A percentile compares a stretch with the other conserved stretches of the same genome.
Evolutionary conservation across 257 asterid genomes (phyloP).

Genomic region (Buddleja alternifolia): DNA sequence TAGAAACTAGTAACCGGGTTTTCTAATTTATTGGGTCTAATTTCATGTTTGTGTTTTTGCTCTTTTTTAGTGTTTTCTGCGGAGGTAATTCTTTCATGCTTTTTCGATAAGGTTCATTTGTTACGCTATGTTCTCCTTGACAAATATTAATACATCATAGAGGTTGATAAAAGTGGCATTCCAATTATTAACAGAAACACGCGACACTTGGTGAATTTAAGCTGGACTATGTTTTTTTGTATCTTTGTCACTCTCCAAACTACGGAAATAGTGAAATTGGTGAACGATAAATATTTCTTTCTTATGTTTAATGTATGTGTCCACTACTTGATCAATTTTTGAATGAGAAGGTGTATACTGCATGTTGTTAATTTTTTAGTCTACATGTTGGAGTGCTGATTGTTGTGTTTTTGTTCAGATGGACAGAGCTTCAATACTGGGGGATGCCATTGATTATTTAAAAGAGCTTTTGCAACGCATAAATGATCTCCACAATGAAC

Average conservation of each 20-base stretch:
- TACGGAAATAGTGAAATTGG: background rate
- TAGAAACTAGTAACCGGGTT: background rate
- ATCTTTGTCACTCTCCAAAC: too few relatives aligned
- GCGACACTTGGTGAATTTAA: background rate
- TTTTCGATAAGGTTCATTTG: constrained; percentile 2
- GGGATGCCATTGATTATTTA: constrained; percentile 89
- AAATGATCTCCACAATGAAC: constrained; percentile 81
- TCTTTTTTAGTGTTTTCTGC: background rate
- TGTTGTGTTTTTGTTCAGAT: constrained; percentile 45
- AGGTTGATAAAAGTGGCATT: constrained; percentile 1
- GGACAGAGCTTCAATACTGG: constrained; percentile 93
- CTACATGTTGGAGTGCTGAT: background rate
- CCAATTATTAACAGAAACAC: background rate
- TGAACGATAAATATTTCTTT: background rate
- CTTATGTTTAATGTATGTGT: background rate
- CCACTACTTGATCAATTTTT: background rate
- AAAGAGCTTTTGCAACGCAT: constrained; percentile 85
- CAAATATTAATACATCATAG: background rate
- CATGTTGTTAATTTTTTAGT: background rate
- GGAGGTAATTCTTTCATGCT: background rate
- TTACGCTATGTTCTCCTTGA: constrained; percentile 1
- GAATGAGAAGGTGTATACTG: background rate
- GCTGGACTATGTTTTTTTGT: background rate
- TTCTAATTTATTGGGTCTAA: background rate
- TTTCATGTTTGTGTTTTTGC: background rate